Percentiles rank a stretch among this genome's conserved stretches.
Evolutionary conservation across 441 rosid species (phyloP).

Genomic region (Aquilaria agallochum): DNA sequence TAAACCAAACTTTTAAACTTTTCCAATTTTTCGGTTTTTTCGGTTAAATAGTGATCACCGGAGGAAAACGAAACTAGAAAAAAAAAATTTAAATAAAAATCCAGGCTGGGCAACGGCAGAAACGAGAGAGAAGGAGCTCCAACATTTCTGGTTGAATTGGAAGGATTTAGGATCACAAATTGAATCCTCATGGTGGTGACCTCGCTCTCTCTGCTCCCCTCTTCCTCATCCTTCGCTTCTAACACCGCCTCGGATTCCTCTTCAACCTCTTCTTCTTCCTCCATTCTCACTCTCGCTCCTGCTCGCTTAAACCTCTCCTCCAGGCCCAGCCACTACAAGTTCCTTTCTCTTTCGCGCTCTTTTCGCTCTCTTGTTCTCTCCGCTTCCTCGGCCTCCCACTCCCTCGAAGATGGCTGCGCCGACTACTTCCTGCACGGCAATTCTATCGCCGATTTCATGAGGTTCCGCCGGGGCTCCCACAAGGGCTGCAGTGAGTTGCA

Average conservation of each 20-base stretch:
- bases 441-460: slow-evolving; percentile 85
- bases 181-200: too few species aligned
- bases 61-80: too few species aligned
- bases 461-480: slow-evolving; percentile 48
- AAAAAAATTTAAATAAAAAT: too few species aligned
- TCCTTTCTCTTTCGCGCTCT: slow-evolving; percentile 5
- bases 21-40: too few species aligned
- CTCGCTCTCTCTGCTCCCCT: not conserved
- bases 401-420: slow-evolving; percentile 39
- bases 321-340: slow-evolving; percentile 19
- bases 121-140: too few species aligned
- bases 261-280: slow-evolving; percentile 24
- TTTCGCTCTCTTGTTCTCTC: slow-evolving; percentile 13
- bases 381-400: slow-evolving; percentile 26
- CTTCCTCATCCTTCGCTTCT: slow-evolving; percentile 14
- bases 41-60: too few species aligned
- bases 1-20: too few species aligned
- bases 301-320: slow-evolving; percentile 21
- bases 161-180: too few species aligned
- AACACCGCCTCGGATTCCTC: slow-evolving; percentile 35
- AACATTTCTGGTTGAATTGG: too few species aligned
- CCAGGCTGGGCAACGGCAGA: too few species aligned
- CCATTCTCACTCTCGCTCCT: slow-evolving; percentile 21
- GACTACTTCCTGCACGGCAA: slow-evolving; percentile 47
- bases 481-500: slow-evolving; percentile 55